Evolutionary conservation across 1,284 basidiomycete species (phyloP), one percentile per base, ranked within the genome.

Genomic region (Pascua sp.): DNA sequence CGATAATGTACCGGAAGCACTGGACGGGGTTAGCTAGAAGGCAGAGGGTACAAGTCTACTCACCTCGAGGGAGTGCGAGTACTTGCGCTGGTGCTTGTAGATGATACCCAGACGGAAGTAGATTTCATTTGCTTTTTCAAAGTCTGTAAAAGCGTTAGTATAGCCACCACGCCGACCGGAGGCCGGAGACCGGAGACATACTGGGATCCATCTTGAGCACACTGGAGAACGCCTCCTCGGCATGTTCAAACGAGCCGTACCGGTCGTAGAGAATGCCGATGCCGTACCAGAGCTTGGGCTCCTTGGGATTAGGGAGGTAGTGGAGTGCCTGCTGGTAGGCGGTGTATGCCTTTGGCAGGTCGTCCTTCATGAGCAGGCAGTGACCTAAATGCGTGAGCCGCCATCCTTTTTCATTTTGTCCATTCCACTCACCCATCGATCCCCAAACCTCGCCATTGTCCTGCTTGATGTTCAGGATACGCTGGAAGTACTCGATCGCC

Each of bases 291-390:
- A 98, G 82, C 76, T 98, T 98, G 11, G 95, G 95, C 76, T 98
- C 96, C 81, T 97, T 98, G 38, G 95, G 95, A 69, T 96, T 95
- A 3, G 91, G 91, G 42, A 98, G 84, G 64, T 95, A 85, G 75
- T 96, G 97, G 16, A 99, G 83, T 0, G 95, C 95, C 77, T 98
- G 94, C 78, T 99, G 96, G 78, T 99, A 99, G 8, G 96, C 94
- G 1, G 91, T 88, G 78, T 98, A 98, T 0, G 96, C 96, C 79
- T 95, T 96, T 78, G 96, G 94, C 56, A 99, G 84, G 78, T 98
- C 94, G 72, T 98, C 95, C 76, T 97, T 94, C 94, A 98, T 98
- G 56, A 99, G 84, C 77, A 95, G 95, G 79, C 96, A 98, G 72
- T 98, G 94, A 41, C 92, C 74, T 71, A 49, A 10, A 11, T 32